These are phyloP conservation scores for Rhododendron kiyosumense DNA, from an alignment of 148 eudicot species.

Conservation along the genomic window DNA sequence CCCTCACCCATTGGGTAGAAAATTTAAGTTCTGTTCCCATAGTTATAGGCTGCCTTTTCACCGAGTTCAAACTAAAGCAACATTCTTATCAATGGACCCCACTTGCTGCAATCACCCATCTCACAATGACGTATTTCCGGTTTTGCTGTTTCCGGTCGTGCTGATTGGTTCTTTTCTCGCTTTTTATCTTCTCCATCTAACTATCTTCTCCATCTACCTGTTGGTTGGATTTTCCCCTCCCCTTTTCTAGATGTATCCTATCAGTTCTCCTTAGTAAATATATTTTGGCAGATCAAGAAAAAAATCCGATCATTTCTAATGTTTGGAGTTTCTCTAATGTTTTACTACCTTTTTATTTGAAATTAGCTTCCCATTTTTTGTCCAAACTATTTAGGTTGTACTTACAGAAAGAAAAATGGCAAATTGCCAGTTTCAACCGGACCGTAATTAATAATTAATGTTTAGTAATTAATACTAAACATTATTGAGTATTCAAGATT, in stretches of 20 bases:
- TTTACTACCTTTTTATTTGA: not conserved
- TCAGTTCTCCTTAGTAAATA: too few species aligned
- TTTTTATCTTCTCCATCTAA: too few species aligned
- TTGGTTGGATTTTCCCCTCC: too few species aligned
- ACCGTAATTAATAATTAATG: too few species aligned
- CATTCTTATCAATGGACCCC: constrained; percentile 13
- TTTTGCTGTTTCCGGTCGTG: too few species aligned
- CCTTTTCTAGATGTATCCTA: too few species aligned
- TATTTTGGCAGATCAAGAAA: too few species aligned
- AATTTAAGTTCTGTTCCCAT: not conserved
- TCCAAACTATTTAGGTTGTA: not conserved
- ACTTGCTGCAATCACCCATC: constrained; percentile 11
- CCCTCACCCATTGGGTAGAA: not conserved
- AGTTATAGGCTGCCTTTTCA: not conserved
- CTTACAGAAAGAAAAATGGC: not conserved
- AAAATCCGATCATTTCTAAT: constrained; percentile 18
- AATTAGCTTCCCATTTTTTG: not conserved
- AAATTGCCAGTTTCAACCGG: not conserved
- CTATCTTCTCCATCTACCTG: too few species aligned
- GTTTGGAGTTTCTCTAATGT: constrained; percentile 11
- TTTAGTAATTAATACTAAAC: not conserved
- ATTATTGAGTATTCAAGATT: not conserved
- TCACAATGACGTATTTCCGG: constrained; percentile 15
- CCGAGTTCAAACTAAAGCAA: not conserved
- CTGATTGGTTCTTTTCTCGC: too few species aligned